Conservation (phyloP, 495 filamentous ascomycete genomes). For the Thermothielavioides terrestris region DNA sequence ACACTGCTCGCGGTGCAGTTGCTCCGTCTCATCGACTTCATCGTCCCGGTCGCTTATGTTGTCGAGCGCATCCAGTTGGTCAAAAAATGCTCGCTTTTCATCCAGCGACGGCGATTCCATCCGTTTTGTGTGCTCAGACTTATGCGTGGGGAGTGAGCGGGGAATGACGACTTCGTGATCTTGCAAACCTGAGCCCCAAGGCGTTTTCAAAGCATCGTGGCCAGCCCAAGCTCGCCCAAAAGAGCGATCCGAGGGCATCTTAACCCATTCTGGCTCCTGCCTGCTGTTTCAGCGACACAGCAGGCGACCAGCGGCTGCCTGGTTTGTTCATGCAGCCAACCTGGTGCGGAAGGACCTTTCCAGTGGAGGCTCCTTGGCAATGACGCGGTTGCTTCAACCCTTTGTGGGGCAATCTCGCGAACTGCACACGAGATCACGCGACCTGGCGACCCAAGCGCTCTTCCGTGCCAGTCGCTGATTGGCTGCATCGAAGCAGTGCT, state of each 20-base stretch:
- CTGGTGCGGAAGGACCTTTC: too few relatives aligned
- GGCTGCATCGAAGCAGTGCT: neutral
- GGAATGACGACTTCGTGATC: too few relatives aligned
- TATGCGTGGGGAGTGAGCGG: neutral
- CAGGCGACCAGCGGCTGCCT: neutral
- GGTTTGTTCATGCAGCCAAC: neutral
- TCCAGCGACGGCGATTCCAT: conserved; percentile 15
- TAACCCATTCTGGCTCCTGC: too few relatives aligned
- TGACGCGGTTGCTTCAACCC: too few relatives aligned
- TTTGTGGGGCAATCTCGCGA: neutral
- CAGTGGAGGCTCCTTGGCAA: neutral
- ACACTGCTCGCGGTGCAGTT: conserved; percentile 13
- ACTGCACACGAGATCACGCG: conserved; percentile 5
- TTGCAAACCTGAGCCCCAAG: neutral
- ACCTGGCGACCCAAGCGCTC: neutral
- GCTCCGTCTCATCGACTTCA: conserved; percentile 14
- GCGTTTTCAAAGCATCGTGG: neutral
- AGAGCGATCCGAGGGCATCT: neutral
- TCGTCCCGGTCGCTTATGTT: conserved; percentile 15
- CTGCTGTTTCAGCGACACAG: too few relatives aligned
- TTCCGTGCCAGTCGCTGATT: neutral
- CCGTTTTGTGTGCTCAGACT: neutral
- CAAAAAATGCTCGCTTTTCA: conserved; percentile 25
- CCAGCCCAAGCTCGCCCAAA: neutral
- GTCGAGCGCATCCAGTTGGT: conserved; percentile 19